Base-by-base conservation (phyloP, 805 yeast species). In the Wickerhamomyces pijperi region DNA sequence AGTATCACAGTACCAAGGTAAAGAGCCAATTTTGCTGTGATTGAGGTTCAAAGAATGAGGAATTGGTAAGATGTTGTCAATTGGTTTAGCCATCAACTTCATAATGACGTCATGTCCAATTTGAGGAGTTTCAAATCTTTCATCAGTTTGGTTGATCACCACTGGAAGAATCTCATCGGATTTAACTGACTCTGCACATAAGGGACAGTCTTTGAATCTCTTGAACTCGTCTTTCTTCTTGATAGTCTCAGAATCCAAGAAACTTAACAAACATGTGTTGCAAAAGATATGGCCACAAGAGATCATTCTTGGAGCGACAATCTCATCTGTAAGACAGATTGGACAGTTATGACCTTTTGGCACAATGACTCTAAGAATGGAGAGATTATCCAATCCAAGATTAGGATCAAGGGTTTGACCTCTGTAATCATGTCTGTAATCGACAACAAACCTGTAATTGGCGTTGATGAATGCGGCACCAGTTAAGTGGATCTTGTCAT, bases 241-340 rank as follows among this genome's bases (percentile, higher is more conserved):
- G 5, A 59, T 56, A 6, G 60, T 53, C 19, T 65, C 65, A 16
- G 78, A 75, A 29, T 74, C 82, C 34, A 85, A 62, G 50, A 83
- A 74, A 35, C 87, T 73, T 40, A 87, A 57, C 23, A 90, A 59
- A 57, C 99, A 92, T 13, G 87, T 75, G 40, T 75, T 68, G 54
- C 99, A 92, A 52, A 92, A 75, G 14, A 87, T 70, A 55, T 92
- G 99, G 5, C 99, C 98, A 63, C 99, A 92, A 12, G 78, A 71
- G 21, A 86, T 78, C 97, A 92, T 94, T 40, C 97, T 66, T 2
- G 98, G 97, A 0, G 97, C 96, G 15, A 82, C 73, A 13, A 92
- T 83, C 13, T 77, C 78, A 37, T 85, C 94, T 25, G 79, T 70
- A 13, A 92, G 64, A 56, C 99, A 92, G 20, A 92, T 90, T 0